A percentile compares a stretch with the other conserved stretches of the same genome.
Conservation (phyloP, 768 basidiomycete genomes). For the Multifurca ochricompacta region DNA sequence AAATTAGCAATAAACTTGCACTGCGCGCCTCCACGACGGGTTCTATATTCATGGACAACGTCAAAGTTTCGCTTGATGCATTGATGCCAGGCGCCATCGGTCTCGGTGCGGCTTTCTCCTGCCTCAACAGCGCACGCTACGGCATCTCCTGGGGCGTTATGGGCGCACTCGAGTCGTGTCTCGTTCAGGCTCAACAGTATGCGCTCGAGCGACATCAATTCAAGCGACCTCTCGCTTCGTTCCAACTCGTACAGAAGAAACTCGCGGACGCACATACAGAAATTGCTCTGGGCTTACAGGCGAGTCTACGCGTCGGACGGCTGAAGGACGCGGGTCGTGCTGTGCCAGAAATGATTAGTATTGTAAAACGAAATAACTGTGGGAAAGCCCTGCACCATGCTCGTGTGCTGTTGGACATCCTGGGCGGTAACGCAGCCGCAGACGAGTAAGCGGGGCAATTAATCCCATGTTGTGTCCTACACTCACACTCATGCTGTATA, state of each 20-base stretch:
- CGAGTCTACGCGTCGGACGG: constrained; percentile 68
- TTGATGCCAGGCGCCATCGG: constrained; percentile 74
- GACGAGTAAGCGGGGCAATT: constrained; percentile 63
- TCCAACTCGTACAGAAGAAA: constrained; percentile 98
- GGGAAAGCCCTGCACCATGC: constrained; percentile 86
- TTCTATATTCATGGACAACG: constrained; percentile 89
- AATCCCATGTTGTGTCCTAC: neutral
- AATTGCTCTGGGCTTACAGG: constrained; percentile 66
- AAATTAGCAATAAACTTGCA: constrained; percentile 91
- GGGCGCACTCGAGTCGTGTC: constrained; percentile 91
- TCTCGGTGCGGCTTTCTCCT: constrained; percentile 81
- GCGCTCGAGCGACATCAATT: constrained; percentile 90
- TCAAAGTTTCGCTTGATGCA: constrained; percentile 63
- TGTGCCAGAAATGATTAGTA: constrained; percentile 89
- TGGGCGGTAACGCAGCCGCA: constrained; percentile 89
- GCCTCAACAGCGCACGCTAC: constrained; percentile 81
- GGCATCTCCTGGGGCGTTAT: constrained; percentile 95
- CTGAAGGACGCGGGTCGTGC: constrained; percentile 70
- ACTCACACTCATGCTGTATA: constrained; percentile 25
- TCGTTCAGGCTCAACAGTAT: constrained; percentile 68
- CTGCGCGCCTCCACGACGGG: constrained; percentile 79
- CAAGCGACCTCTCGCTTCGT: constrained; percentile 79
- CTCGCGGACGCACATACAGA: constrained; percentile 90
- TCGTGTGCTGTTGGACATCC: constrained; percentile 74
- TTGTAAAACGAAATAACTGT: constrained; percentile 94